Percentiles rank a stretch among this genome's conserved stretches.
These are phyloP conservation scores for Kernera saxatilis DNA, from an alignment of 345 rosid genomes.

Conservation along the genomic window DNA sequence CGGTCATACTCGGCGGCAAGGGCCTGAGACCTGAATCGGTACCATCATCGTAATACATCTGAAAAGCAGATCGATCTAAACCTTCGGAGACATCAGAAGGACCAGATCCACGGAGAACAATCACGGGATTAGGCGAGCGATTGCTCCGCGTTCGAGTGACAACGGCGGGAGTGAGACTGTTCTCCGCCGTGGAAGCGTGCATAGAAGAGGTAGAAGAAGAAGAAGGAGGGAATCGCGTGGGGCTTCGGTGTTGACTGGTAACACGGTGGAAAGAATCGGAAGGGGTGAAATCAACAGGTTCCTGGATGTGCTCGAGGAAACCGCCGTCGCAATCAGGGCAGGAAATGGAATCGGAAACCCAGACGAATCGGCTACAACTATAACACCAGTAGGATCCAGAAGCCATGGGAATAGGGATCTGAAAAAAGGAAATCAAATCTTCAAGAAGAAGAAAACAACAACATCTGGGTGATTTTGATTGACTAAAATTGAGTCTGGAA, in stretches of 20 bases:
- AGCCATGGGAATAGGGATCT: slow-evolving; percentile 39
- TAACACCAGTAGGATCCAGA: slow-evolving; percentile 84
- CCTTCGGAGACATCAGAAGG: slow-evolving; percentile 25
- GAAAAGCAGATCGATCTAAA: slow-evolving; percentile 40
- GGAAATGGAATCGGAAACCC: slow-evolving; percentile 37
- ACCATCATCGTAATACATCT: slow-evolving; percentile 85
- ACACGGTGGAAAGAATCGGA: slow-evolving; percentile 22
- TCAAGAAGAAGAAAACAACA: background rate
- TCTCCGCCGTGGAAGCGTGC: background rate
- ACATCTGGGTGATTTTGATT: background rate
- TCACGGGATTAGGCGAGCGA: slow-evolving; percentile 77
- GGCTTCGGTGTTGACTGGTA: slow-evolving; percentile 22
- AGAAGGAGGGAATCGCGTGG: slow-evolving; percentile 33
- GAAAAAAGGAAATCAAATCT: background rate
- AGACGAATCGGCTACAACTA: slow-evolving; percentile 66
- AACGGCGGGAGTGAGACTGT: slow-evolving; percentile 1
- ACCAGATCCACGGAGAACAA: slow-evolving; percentile 65
- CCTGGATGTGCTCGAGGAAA: slow-evolving; percentile 63
- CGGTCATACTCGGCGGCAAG: slow-evolving; percentile 73
- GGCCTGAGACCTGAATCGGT: slow-evolving; percentile 75
- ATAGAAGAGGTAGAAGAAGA: slow-evolving; percentile 15
- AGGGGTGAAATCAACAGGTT: slow-evolving; percentile 33
- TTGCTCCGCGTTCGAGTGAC: slow-evolving; percentile 22
- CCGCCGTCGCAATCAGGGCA: slow-evolving; percentile 88
- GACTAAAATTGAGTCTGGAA: background rate